These are phyloP conservation scores for Saussurea involucrata DNA, from an alignment of 129 eudicot species.

Conservation along the genomic window DNA sequence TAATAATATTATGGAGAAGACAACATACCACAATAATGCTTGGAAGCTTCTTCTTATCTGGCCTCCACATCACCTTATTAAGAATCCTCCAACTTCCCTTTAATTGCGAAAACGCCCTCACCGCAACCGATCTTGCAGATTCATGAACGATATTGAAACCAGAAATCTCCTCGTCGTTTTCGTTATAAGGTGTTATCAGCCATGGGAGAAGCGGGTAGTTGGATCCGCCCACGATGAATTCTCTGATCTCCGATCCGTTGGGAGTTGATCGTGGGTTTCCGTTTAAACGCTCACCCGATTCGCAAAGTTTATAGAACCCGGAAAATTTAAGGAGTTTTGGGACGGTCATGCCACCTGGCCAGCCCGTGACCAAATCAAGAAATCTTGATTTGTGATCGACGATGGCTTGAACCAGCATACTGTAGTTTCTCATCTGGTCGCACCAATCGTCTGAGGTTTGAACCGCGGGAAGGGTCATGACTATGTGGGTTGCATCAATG, in stretches of 20 bases:
- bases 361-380: conserved; percentile 89
- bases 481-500: conserved; percentile 76
- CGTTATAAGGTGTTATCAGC: conserved; percentile 67
- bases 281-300: conserved; percentile 62
- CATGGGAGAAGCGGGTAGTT: conserved; percentile 94
- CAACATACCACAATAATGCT: conserved; percentile 90
- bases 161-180: conserved; percentile 28
- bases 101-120: conserved; percentile 61
- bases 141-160: conserved; percentile 58
- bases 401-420: conserved; percentile 87
- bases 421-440: conserved; percentile 71
- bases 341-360: conserved; percentile 91
- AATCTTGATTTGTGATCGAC: conserved; percentile 78
- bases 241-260: conserved; percentile 48
- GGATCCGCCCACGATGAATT: conserved; percentile 69
- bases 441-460: conserved; percentile 97
- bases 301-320: conserved; percentile 77
- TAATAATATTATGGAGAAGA: conserved; percentile 87
- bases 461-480: conserved; percentile 96
- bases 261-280: conserved; percentile 32
- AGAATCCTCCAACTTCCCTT: conserved; percentile 99
- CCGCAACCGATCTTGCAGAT: conserved; percentile 61
- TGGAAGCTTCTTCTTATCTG: conserved; percentile 89
- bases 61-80: conserved; percentile 97
- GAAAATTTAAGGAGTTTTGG: conserved; percentile 67